These are phyloP conservation scores for Fusarium tupiense DNA, from an alignment of 2,329 filamentous ascomycete species.

Conservation along the genomic window DNA sequence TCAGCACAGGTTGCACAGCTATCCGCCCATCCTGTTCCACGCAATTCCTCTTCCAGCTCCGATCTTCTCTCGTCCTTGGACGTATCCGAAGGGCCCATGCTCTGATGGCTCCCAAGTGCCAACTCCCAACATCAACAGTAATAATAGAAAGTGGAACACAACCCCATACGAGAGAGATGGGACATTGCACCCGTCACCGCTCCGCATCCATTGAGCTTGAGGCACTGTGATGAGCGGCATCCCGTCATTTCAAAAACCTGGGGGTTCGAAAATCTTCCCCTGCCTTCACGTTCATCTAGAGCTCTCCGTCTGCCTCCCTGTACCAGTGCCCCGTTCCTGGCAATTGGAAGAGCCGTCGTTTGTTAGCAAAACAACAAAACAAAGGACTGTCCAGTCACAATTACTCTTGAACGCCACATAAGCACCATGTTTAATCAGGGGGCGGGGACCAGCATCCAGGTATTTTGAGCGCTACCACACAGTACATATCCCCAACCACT, in stretches of 20 bases:
- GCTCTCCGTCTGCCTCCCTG: neutral
- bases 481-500: constrained; percentile 26
- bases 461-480: constrained; percentile 14
- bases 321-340: constrained; percentile 30
- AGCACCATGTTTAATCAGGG: constrained; percentile 34
- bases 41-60: constrained; percentile 31
- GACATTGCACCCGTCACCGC: constrained; percentile 35
- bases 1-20: constrained; percentile 18
- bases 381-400: constrained; percentile 34
- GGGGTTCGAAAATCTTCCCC: constrained; percentile 7
- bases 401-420: constrained; percentile 29
- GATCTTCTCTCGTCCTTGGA: constrained; percentile 27
- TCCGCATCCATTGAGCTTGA: constrained; percentile 24
- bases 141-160: constrained; percentile 29
- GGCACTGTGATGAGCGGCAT: constrained; percentile 34
- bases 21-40: constrained; percentile 28
- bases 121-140: constrained; percentile 6
- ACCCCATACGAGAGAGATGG: constrained; percentile 26
- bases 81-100: constrained; percentile 37
- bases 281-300: constrained; percentile 9
- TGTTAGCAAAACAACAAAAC: constrained; percentile 28
- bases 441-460: constrained; percentile 21
- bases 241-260: constrained; percentile 12
- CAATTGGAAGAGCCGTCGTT: constrained; percentile 23
- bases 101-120: constrained; percentile 15